Evolutionary conservation across 345 rosid genomes (phyloP), one percentile per base, ranked within the genome.

Genomic region (Brassica rapa): DNA sequence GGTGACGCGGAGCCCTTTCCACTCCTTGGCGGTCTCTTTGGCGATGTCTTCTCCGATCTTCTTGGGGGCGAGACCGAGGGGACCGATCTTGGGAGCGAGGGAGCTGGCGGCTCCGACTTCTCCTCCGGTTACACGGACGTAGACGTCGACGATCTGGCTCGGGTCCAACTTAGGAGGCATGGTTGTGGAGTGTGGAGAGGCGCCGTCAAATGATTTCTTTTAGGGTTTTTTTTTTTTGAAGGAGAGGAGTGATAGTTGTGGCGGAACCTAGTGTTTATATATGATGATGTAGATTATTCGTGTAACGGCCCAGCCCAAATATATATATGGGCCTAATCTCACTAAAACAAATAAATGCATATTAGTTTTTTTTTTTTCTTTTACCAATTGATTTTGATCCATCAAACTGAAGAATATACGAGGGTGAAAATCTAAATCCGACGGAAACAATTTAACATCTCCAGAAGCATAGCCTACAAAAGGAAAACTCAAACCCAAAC

Each of bases 81-180:
- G 89, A 46, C 89, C 89, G 73, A 87, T 87, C 82, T 87, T 87
- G 0, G 90, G 90, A 63, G 90, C 88, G 21, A 87, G 82, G 12
- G 88, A 87, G 62, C 88, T 87, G 16, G 88, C 88, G 8, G 88
- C 89, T 66, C 89, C 89, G 6, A 87, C 89, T 73, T 87, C 89
- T 9, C 88, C 89, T 57, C 89, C 89, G 33, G 89, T 87, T 30
- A 85, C 88, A 56, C 89, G 85, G 41, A 87, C 88, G 82, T 74
- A 87, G 14, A 87, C 89, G 41, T 87, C 89, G 37, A 87, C 89
- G 65, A 85, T 86, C 80, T 76, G 83, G 37, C 69, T 35, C 6
- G 88, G 88, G 72, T 87, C 89, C 83, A 87, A 80, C 81, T 87
- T 87, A 66, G 89, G 89, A 78, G 89, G 89, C 89, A 87, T 81